phyloP scores from a whole-genome alignment of 345 rosid genomes.

The Clarkia xantiana region DNA sequence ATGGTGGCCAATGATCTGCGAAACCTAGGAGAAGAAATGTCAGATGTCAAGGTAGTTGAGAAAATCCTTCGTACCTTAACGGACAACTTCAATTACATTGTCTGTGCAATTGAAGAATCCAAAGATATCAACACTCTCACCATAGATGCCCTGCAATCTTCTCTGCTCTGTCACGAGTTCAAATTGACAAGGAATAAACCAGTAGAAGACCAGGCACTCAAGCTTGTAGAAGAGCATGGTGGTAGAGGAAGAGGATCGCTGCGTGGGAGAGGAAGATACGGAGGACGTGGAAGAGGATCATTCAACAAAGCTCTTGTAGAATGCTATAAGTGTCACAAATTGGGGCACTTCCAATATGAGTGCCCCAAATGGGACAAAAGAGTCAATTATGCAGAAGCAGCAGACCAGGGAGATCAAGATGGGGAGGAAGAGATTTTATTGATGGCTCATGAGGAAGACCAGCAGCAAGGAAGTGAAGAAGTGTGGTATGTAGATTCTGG shows the following conservation, averaged over 20 bases:
- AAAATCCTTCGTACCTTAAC: neutral
- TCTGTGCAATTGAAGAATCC: constrained; percentile 4
- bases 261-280: neutral
- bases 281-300: neutral
- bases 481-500: constrained; percentile 1
- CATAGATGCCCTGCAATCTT: no score
- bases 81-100: neutral
- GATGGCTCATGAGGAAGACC: neutral
- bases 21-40: no score
- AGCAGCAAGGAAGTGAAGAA: no score
- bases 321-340: neutral
- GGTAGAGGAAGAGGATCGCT: no score
- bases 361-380: neutral
- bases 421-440: no score
- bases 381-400: neutral
- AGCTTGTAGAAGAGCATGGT: no score
- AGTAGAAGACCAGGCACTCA: neutral
- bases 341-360: neutral
- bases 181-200: neutral
- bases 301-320: neutral
- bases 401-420: no score
- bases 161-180: neutral
- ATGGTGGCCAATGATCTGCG: no score
- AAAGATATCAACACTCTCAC: neutral
- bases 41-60: no score